A percentile compares a stretch with the other conserved stretches of the same genome.
These are phyloP conservation scores for Neodidymelliopsis sp. DNA, from an alignment of 2,329 filamentous ascomycete species.

Conservation along the genomic window DNA sequence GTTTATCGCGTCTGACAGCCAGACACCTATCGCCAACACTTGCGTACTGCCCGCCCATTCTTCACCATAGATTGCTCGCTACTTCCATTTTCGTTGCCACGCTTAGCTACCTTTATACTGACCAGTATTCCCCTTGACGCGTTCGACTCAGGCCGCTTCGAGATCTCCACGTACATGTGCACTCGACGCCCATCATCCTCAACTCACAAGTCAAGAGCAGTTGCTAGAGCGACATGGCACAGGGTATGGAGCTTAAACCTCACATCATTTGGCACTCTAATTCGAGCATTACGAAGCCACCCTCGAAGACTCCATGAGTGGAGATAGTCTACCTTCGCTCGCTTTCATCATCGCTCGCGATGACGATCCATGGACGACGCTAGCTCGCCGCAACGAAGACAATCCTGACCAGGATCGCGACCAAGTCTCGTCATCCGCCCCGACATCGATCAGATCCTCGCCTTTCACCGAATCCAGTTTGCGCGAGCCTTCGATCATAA, in stretches of 20 bases:
- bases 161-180: slow-evolving; percentile 4
- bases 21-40: too few species aligned
- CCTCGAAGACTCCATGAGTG: slow-evolving; percentile 29
- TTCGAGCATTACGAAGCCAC: slow-evolving; percentile 24
- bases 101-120: background rate
- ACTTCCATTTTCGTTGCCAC: too few species aligned
- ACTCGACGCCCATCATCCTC: background rate
- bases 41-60: too few species aligned
- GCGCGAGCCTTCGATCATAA: slow-evolving; percentile 28
- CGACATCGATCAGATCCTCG: slow-evolving; percentile 20
- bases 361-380: slow-evolving; percentile 25
- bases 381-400: slow-evolving; percentile 20
- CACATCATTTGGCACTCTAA: background rate
- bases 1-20: too few species aligned
- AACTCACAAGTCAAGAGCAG: background rate
- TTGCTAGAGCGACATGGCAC: slow-evolving; percentile 29
- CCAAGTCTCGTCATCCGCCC: slow-evolving; percentile 12
- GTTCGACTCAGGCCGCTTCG: background rate
- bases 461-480: slow-evolving; percentile 26
- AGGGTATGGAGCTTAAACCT: slow-evolving; percentile 19
- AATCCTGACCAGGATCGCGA: slow-evolving; percentile 23
- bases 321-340: slow-evolving; percentile 16
- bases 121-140: background rate
- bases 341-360: slow-evolving; percentile 24
- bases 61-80: too few species aligned